phyloP scores from a whole-genome alignment of 1,284 basidiomycete species.

The Sanguinoderma infundibulare region DNA sequence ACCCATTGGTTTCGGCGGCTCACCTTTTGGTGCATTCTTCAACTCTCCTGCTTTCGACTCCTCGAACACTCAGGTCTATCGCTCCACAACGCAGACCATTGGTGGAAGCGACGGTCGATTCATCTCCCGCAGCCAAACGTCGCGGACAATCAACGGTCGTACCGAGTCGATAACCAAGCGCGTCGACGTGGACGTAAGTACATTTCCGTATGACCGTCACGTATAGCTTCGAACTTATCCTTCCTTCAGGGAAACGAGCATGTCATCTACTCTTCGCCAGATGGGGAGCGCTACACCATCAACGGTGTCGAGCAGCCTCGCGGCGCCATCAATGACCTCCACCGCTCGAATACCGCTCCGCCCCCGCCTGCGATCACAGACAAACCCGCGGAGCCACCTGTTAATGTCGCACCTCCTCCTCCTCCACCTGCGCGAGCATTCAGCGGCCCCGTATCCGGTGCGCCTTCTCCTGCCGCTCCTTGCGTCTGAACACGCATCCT shows the following conservation, averaged over 20 bases:
- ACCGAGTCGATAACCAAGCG: constrained; percentile 62
- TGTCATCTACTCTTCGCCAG: constrained; percentile 62
- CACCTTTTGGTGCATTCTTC: constrained; percentile 11
- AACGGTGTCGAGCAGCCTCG: constrained; percentile 68
- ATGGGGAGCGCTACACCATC: constrained; percentile 67
- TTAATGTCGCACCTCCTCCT: background rate
- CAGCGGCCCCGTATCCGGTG: constrained; percentile 13
- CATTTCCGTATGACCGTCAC: background rate
- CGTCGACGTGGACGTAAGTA: constrained; percentile 57
- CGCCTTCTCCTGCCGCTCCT: background rate
- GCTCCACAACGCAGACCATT: constrained; percentile 25
- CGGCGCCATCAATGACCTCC: constrained; percentile 11
- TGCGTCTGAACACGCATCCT: background rate
- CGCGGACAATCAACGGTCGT: constrained; percentile 64
- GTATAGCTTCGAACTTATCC: background rate
- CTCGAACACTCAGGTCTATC: constrained; percentile 24
- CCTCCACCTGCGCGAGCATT: constrained; percentile 5
- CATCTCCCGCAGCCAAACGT: constrained; percentile 57
- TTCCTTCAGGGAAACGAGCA: constrained; percentile 70
- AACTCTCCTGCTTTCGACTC: constrained; percentile 12
- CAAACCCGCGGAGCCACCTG: constrained; percentile 9
- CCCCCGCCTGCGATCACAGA: constrained; percentile 15
- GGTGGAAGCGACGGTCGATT: constrained; percentile 41
- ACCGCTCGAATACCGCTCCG: constrained; percentile 11
- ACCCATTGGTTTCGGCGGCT: too few relatives aligned